A percentile compares a stretch with the other conserved stretches of the same genome.
These are phyloP conservation scores for Knufia petricola DNA, from an alignment of 2,329 filamentous ascomycete species.

Conservation along the genomic window DNA sequence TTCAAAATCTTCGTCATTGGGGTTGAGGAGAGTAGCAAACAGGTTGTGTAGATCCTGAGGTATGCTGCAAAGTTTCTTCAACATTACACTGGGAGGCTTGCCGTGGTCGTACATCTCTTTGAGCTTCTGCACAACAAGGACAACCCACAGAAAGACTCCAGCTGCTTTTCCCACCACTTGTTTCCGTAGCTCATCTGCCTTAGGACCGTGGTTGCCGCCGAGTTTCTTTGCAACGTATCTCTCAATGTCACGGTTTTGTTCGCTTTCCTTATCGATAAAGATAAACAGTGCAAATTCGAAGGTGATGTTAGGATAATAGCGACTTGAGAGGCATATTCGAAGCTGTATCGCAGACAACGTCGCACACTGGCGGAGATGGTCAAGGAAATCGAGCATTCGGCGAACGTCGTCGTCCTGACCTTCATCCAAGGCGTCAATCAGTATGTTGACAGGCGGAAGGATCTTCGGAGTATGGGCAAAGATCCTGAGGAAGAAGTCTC, in stretches of 20 bases:
- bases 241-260: conserved; percentile 11
- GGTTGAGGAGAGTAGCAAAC: conserved; percentile 16
- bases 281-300: conserved; percentile 7
- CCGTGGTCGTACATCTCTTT: conserved; percentile 30
- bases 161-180: conserved; percentile 13
- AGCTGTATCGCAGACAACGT: conserved; percentile 15
- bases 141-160: conserved; percentile 38
- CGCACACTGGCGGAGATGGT: conserved; percentile 24
- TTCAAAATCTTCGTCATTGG: conserved; percentile 10
- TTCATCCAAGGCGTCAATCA: conserved; percentile 40
- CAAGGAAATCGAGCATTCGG: conserved; percentile 31
- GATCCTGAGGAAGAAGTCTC: conserved; percentile 18
- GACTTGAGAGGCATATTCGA: conserved; percentile 34
- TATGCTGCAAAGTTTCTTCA: conserved; percentile 27
- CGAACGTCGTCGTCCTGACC: conserved; percentile 32
- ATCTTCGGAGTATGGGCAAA: conserved; percentile 11
- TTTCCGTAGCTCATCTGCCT: conserved; percentile 21
- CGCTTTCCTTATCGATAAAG: conserved; percentile 9
- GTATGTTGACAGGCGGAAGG: conserved; percentile 15
- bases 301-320: conserved; percentile 27
- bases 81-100: conserved; percentile 30
- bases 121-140: conserved; percentile 35
- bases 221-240: conserved; percentile 20
- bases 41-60: conserved; percentile 23
- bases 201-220: conserved; percentile 18